These are phyloP conservation scores for Theobroma cacao DNA, from an alignment of 345 rosid species.

Conservation along the genomic window DNA sequence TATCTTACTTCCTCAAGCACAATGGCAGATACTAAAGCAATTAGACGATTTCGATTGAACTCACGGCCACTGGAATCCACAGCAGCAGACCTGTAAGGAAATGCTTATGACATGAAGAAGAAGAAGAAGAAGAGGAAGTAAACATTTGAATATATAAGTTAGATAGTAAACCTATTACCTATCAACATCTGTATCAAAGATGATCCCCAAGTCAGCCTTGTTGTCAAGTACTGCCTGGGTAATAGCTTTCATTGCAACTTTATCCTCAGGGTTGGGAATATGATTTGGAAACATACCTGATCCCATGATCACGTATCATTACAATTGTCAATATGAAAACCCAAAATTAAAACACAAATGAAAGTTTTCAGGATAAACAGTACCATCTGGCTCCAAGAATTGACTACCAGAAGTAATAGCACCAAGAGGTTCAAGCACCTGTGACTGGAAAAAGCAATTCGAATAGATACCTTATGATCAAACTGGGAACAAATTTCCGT, in stretches of 20 bases:
- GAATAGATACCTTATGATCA: conserved; percentile 12
- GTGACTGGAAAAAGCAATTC: conserved; percentile 48
- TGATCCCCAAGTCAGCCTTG: conserved; percentile 94
- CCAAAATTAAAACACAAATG: background rate
- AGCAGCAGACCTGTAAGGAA: conserved; percentile 83
- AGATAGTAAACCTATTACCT: conserved; percentile 43
- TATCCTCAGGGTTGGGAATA: conserved; percentile 98
- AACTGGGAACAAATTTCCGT: background rate
- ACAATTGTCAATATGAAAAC: conserved; percentile 8
- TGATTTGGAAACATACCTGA: conserved; percentile 96
- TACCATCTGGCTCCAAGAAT: conserved; percentile 98
- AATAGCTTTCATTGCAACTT: conserved; percentile 85
- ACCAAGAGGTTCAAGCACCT: conserved; percentile 96
- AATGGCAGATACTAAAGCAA: conserved; percentile 91
- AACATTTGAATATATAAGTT: too few relatives aligned
- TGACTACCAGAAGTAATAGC: conserved; percentile 92
- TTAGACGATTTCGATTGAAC: conserved; percentile 85
- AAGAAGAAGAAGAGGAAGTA: conserved; percentile 6
- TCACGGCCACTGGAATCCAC: conserved; percentile 91
- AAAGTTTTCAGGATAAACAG: conserved; percentile 11
- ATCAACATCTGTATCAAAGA: conserved; percentile 98
- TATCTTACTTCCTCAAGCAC: conserved; percentile 87
- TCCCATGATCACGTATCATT: conserved; percentile 11
- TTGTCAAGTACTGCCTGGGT: conserved; percentile 83
- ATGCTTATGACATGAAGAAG: background rate